phyloP scores from a whole-genome alignment of 129 eudicot genomes.

The Flaveria linearis region DNA sequence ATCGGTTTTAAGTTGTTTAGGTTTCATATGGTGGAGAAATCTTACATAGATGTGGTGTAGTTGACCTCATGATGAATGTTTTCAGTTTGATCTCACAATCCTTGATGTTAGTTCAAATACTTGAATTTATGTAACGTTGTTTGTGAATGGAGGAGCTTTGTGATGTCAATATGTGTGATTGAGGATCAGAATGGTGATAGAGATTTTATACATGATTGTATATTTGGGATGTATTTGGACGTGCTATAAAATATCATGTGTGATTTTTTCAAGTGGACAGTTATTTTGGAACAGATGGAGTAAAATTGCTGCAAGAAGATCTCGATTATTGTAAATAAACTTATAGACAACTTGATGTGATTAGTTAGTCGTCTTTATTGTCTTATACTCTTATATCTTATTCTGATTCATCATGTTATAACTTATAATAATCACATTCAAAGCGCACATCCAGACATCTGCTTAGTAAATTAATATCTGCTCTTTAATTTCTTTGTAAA shows the following conservation, averaged over 20 bases:
- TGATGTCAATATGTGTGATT: neutral
- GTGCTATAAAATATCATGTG: no score
- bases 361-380: neutral
- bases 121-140: neutral
- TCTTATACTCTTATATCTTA: neutral
- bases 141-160: constrained; percentile 8
- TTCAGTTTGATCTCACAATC: neutral
- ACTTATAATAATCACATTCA: neutral
- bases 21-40: neutral
- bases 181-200: neutral
- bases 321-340: neutral
- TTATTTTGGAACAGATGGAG: neutral
- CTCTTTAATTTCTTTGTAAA: constrained; percentile 4
- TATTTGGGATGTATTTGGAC: no score
- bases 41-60: neutral
- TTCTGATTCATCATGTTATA: neutral
- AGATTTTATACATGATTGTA: neutral
- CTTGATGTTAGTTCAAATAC: neutral
- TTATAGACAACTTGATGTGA: neutral
- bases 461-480: neutral
- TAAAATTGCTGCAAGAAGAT: neutral
- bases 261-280: neutral
- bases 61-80: constrained; percentile 1
- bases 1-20: neutral
- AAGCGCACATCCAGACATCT: neutral